A percentile compares a stretch with the other conserved stretches of the same genome.
These are phyloP conservation scores for Cryptococcus sp. DNA, from an alignment of 1,284 basidiomycete genomes.

Conservation along the genomic window DNA sequence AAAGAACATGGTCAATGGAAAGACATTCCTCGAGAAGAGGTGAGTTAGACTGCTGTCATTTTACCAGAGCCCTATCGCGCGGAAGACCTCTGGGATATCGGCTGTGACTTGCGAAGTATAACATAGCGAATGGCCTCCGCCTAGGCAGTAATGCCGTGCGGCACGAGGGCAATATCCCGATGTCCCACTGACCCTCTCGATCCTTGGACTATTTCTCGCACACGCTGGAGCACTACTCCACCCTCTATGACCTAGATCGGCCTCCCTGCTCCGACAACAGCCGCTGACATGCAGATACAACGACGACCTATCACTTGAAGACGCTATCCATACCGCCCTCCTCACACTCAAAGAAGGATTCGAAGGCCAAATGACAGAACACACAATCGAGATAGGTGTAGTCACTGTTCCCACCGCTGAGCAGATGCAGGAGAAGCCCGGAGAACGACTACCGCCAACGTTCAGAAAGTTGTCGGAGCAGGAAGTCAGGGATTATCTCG, in stretches of 20 bases:
- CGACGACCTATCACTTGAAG: slow-evolving; percentile 97
- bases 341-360: slow-evolving; percentile 98
- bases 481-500: slow-evolving; percentile 87
- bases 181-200: too few species aligned
- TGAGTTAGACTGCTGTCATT: slow-evolving; percentile 51
- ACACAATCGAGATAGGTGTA: slow-evolving; percentile 98
- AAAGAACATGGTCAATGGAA: slow-evolving; percentile 99
- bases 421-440: slow-evolving; percentile 65
- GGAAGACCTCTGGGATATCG: too few species aligned
- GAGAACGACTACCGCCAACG: slow-evolving; percentile 72
- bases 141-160: too few species aligned
- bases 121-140: too few species aligned
- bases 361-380: slow-evolving; percentile 99
- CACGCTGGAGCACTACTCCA: too few species aligned
- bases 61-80: too few species aligned
- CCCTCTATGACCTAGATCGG: too few species aligned
- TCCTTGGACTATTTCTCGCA: too few species aligned
- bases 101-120: too few species aligned
- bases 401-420: slow-evolving; percentile 77
- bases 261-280: too few species aligned
- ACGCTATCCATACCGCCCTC: slow-evolving; percentile 98
- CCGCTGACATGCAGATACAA: slow-evolving; percentile 69
- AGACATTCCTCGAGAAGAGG: slow-evolving; percentile 98
- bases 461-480: slow-evolving; percentile 92
- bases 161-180: too few species aligned